Percentiles rank a stretch among this genome's conserved stretches.
These are phyloP conservation scores for Chrysosporium queenslandicum DNA, from an alignment of 2,329 filamentous ascomycete genomes.

Conservation along the genomic window DNA sequence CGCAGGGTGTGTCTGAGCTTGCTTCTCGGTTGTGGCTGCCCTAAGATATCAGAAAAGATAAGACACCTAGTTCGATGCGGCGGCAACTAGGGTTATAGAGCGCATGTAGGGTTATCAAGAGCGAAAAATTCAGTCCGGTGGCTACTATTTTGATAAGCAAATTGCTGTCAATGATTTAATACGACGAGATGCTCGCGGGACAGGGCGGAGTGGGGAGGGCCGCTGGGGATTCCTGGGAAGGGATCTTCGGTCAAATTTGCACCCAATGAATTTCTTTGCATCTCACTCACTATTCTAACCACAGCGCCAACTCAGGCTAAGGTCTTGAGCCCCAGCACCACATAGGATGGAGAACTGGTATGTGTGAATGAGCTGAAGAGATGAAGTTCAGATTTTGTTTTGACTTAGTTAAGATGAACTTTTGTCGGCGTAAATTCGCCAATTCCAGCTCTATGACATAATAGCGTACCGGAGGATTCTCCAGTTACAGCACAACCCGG, in stretches of 20 bases:
- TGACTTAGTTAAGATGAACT: no score
- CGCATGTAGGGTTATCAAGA: neutral
- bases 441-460: conserved; percentile 1
- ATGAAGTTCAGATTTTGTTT: neutral
- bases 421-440: no score
- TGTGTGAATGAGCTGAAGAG: neutral
- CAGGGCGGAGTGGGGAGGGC: neutral
- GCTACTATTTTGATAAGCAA: neutral
- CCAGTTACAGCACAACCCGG: neutral
- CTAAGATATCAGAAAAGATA: neutral
- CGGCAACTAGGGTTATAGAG: neutral
- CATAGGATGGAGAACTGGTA: no score
- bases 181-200: neutral
- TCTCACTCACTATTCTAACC: neutral
- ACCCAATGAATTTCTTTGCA: neutral
- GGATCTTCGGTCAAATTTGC: conserved; percentile 1
- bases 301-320: no score
- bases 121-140: neutral
- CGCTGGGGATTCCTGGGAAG: neutral
- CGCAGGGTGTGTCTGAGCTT: neutral
- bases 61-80: no score
- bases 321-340: no score
- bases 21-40: neutral
- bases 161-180: neutral
- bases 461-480: neutral